Evolutionary conservation across 176 grass and related monocot species (phyloP).

Genomic region (Calamus simplicifolius): DNA sequence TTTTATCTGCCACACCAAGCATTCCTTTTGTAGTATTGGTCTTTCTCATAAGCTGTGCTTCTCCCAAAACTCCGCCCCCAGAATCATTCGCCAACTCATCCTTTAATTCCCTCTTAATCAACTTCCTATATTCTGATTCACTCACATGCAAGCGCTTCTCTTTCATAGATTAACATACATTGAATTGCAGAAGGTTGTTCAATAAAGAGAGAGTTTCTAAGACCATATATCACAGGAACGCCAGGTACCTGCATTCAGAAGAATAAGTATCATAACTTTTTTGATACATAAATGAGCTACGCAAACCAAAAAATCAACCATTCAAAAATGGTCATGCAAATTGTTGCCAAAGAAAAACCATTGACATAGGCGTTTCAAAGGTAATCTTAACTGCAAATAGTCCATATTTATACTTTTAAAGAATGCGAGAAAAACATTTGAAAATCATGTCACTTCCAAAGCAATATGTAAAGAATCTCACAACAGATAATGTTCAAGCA

Average conservation of each 20-base stretch:
- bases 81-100: slow-evolving; percentile 19
- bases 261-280: not conserved
- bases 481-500: too few relatives aligned
- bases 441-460: too few relatives aligned
- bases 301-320: not conserved
- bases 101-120: slow-evolving; percentile 35
- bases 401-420: too few relatives aligned
- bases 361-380: too few relatives aligned
- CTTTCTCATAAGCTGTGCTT: slow-evolving; percentile 18
- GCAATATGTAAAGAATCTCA: too few relatives aligned
- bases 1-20: slow-evolving; percentile 36
- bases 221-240: slow-evolving; percentile 73
- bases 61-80: slow-evolving; percentile 9
- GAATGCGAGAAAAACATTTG: too few relatives aligned
- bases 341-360: too few relatives aligned
- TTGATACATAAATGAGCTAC: not conserved
- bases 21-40: slow-evolving; percentile 26
- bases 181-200: slow-evolving; percentile 61
- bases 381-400: too few relatives aligned
- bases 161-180: slow-evolving; percentile 51
- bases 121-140: slow-evolving; percentile 47
- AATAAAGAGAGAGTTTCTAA: slow-evolving; percentile 59
- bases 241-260: slow-evolving; percentile 53
- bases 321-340: not conserved
- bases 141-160: slow-evolving; percentile 60